Evolutionary conservation across 345 rosid species (phyloP).

Genomic region (Euclidium syriacum): DNA sequence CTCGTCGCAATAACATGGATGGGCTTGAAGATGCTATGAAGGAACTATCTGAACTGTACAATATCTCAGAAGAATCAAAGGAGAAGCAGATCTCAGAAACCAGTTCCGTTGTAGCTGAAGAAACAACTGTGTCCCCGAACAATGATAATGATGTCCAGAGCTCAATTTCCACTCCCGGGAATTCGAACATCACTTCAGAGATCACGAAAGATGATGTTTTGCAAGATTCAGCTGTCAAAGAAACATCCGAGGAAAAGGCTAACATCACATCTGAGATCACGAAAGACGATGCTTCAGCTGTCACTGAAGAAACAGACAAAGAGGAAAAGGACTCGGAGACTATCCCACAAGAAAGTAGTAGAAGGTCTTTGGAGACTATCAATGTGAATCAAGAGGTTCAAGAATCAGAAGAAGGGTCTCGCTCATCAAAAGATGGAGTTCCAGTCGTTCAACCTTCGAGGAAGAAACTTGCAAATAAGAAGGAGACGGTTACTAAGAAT

Average conservation of each 20-base stretch:
- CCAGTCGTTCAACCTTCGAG: conserved; percentile 38
- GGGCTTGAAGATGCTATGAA: conserved; percentile 48
- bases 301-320: neutral
- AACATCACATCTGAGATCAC: conserved; percentile 14
- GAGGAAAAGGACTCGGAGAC: conserved; percentile 13
- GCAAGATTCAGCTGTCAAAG: conserved; percentile 4
- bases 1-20: conserved; percentile 46
- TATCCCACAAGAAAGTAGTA: neutral
- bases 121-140: conserved; percentile 1
- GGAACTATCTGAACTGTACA: conserved; percentile 54
- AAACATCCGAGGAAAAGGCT: too few species aligned
- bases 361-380: conserved; percentile 24
- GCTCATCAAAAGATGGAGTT: conserved; percentile 60
- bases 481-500: conserved; percentile 37
- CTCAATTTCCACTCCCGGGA: conserved; percentile 15
- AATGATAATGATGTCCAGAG: conserved; percentile 23
- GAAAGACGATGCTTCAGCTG: conserved; percentile 11
- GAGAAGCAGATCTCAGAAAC: conserved; percentile 53
- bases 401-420: conserved; percentile 30
- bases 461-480: conserved; percentile 33
- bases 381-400: conserved; percentile 23
- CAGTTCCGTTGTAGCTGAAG: conserved; percentile 55
- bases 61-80: conserved; percentile 45
- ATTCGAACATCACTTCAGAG: conserved; percentile 18
- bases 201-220: conserved; percentile 1